A percentile compares a stretch with the other conserved stretches of the same genome.
Evolutionary conservation across 169 alveolate genomes (phyloP).

Genomic region (Cyclospora cayetanensis): DNA sequence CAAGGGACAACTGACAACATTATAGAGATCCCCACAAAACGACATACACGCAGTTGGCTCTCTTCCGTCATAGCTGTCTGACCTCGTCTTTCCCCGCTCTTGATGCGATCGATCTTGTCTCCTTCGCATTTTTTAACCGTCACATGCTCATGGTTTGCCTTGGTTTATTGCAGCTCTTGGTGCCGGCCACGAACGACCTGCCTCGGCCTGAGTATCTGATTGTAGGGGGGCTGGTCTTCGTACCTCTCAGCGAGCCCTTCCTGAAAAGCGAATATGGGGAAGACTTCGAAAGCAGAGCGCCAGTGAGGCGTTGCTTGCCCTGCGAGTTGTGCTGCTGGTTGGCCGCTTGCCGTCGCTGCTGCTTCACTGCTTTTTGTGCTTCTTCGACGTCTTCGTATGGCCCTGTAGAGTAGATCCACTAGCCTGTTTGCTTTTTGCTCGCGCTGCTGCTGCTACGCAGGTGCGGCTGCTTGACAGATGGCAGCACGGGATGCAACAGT

Average conservation of each 20-base stretch:
- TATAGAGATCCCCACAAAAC: no score
- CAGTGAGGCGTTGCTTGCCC: slow-evolving; percentile 2
- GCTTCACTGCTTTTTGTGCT: background rate
- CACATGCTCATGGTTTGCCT: background rate
- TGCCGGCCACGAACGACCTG: slow-evolving; percentile 70
- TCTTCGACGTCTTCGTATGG: background rate
- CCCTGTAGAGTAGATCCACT: background rate
- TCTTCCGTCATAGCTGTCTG: no score
- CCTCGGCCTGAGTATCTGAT: slow-evolving; percentile 81
- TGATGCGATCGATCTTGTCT: no score
- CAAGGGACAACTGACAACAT: no score
- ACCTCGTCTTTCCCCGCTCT: no score
- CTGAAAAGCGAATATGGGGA: slow-evolving; percentile 74
- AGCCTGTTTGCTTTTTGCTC: background rate
- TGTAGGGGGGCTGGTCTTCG: slow-evolving; percentile 86
- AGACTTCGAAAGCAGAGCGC: slow-evolving; percentile 72
- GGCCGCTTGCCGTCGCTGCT: background rate
- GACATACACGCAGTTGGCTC: no score
- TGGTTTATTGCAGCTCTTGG: slow-evolving; percentile 69
- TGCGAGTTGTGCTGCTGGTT: background rate
- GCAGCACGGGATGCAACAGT: slow-evolving; percentile 65
- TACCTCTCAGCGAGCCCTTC: slow-evolving; percentile 81
- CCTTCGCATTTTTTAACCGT: no score
- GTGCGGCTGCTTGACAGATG: slow-evolving; percentile 49
- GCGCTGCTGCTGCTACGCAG: background rate